Evolutionary conservation across 345 rosid genomes (phyloP), one percentile per base, ranked within the genome.

Genomic region (Gossypium sturtianum): DNA sequence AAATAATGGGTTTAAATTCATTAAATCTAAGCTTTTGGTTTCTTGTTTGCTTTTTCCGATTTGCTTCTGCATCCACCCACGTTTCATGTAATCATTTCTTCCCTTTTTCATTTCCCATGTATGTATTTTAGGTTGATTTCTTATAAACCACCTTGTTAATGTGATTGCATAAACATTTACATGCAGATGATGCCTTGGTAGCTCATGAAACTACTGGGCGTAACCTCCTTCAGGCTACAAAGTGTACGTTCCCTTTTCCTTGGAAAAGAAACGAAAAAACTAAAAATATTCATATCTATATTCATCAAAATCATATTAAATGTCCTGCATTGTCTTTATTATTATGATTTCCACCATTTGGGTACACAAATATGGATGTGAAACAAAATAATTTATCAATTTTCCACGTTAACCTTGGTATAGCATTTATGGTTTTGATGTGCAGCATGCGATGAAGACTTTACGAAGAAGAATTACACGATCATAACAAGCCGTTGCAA

Each of bases 181-280:
- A 59, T 70, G 82, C 86, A 92, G 97, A 85, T 83, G 81, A 83
- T 78, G 75, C 75, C 64, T 76, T 86, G 59, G 79, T 77, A 66
- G 59, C 81, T 22, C 82, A 79, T 61, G 82, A 75, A 79, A 45
- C 73, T 38, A 57, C 82, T 22, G 83, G 87, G 75, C 92, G 95
- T 74, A 66, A 77, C 82, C 97, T 92, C 71, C 95, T 92, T 67
- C 97, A 92, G 81, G 82, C 87, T 70, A 84, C 78, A 78, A 76
- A 70, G 73, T 7, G 93, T 90, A 79, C 64, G 86, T 63, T 52
- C 44, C 66, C 47, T 70, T 67, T 9, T 6, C 11, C 13, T 20
- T 4, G 10, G 1, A 11, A 19, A 19, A 23, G 5, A 58, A 64
- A 34, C 1, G 1, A 34, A 34, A 34, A 34, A 5, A 64, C 25